phyloP scores from a whole-genome alignment of 1,284 basidiomycete species.

The Hypsizygus ulmarius region DNA sequence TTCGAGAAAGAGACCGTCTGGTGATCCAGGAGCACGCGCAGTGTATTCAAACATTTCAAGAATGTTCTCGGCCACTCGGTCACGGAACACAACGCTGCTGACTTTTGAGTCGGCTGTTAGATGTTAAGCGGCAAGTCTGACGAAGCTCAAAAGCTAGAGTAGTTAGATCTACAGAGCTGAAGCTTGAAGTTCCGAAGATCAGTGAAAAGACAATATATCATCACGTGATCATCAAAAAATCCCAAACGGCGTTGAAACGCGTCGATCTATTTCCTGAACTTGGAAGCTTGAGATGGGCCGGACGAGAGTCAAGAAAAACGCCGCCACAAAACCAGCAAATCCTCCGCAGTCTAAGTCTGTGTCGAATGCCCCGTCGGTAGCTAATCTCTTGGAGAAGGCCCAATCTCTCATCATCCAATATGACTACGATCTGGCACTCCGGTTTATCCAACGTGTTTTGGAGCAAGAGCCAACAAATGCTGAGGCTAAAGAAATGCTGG shows the following conservation, averaged over 20 bases:
- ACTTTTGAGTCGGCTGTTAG: too few relatives aligned
- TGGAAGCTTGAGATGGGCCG: slow-evolving; percentile 60
- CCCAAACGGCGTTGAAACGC: not conserved
- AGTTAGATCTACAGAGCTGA: too few relatives aligned
- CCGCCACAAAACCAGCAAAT: slow-evolving; percentile 35
- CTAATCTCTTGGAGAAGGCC: slow-evolving; percentile 68
- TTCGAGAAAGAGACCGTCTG: slow-evolving; percentile 56
- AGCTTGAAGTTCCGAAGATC: too few relatives aligned
- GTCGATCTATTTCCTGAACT: slow-evolving; percentile 17
- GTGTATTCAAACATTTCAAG: slow-evolving; percentile 29
- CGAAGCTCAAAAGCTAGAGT: too few relatives aligned
- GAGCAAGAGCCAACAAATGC: slow-evolving; percentile 63
- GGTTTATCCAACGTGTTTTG: slow-evolving; percentile 70
- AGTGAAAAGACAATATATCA: too few relatives aligned
- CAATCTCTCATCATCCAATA: slow-evolving; percentile 79
- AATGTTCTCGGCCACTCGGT: too few relatives aligned
- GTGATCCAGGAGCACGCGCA: slow-evolving; percentile 20
- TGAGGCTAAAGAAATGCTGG: slow-evolving; percentile 79
- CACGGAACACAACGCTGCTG: too few relatives aligned
- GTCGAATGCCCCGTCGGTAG: slow-evolving; percentile 39
- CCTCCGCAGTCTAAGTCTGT: slow-evolving; percentile 22
- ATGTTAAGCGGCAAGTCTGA: too few relatives aligned
- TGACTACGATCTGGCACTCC: slow-evolving; percentile 78
- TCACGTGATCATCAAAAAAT: slow-evolving; percentile 28
- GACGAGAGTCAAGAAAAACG: slow-evolving; percentile 57